A percentile compares a stretch with the other conserved stretches of the same genome.
Evolutionary conservation across 805 yeast genomes (phyloP).

Genomic region (Hyphopichia homilentoma): DNA sequence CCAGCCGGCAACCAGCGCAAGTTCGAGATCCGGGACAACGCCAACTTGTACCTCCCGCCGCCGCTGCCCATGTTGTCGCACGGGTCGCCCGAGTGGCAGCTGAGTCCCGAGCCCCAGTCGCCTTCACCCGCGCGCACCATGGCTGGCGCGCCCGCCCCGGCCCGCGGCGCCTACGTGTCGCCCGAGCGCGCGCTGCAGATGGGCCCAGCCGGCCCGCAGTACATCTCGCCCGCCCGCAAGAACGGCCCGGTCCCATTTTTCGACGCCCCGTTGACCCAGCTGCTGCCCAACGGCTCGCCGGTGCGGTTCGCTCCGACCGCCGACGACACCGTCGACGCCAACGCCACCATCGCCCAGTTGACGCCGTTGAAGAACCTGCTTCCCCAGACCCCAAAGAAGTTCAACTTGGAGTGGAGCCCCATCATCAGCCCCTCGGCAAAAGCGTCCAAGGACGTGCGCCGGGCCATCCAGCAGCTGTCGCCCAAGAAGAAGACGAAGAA

Average conservation of each 20-base stretch:
- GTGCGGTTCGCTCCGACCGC: no score
- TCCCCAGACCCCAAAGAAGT: constrained; percentile 33
- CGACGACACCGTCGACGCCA: constrained; percentile 36
- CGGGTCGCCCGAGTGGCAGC: constrained; percentile 36
- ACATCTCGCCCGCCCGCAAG: constrained; percentile 1
- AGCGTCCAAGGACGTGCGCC: constrained; percentile 16
- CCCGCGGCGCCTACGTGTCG: not conserved
- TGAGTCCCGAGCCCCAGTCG: constrained; percentile 37
- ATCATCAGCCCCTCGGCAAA: constrained; percentile 36
- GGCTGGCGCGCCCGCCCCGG: not conserved
- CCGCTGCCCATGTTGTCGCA: constrained; percentile 30
- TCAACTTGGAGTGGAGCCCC: constrained; percentile 43
- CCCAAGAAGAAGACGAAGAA: constrained; percentile 48
- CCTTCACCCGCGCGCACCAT: constrained; percentile 24
- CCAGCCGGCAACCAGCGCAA: constrained; percentile 14
- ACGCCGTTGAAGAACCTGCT: constrained; percentile 34
- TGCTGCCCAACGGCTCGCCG: no score
- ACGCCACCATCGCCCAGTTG: constrained; percentile 37
- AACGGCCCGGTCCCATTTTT: no score
- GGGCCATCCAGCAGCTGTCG: constrained; percentile 41
- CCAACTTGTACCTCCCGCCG: constrained; percentile 33
- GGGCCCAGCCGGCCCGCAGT: not conserved
- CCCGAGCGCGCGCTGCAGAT: no score
- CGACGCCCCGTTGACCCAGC: no score
- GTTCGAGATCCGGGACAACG: constrained; percentile 8